Conservation (phyloP, 1,139 yeast species). For the Hyphopichia wangnamkhiaoensis region DNA sequence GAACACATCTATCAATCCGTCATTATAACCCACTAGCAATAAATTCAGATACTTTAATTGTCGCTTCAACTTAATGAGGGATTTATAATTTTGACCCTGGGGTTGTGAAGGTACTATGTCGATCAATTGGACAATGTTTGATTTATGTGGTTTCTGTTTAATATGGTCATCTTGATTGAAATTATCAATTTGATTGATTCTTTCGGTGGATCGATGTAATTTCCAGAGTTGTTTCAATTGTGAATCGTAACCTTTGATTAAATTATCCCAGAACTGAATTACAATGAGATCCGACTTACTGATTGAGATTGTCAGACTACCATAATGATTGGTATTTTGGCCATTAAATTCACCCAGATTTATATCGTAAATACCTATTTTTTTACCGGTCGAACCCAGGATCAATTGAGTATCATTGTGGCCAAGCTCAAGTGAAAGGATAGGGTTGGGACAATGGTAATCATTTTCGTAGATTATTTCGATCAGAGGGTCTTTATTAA, state of each 20-base stretch:
- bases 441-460: conserved; percentile 52
- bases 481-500: conserved; percentile 23
- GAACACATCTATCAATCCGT: conserved; percentile 32
- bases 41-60: conserved; percentile 12
- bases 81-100: conserved; percentile 17
- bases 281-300: conserved; percentile 11
- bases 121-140: neutral
- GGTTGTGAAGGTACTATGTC: too few species aligned
- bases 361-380: conserved; percentile 27
- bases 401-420: conserved; percentile 19
- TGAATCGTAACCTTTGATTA: conserved; percentile 23
- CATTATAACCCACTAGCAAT: conserved; percentile 39
- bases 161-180: too few species aligned
- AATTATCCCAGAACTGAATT: conserved; percentile 46
- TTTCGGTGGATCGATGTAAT: conserved; percentile 1
- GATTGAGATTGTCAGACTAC: conserved; percentile 20
- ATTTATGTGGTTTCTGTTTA: too few species aligned
- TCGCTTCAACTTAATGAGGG: conserved; percentile 14
- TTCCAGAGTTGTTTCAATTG: conserved; percentile 8
- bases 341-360: too few species aligned
- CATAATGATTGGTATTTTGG: conserved; percentile 20
- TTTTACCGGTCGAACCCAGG: conserved; percentile 46
- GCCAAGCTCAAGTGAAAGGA: conserved; percentile 36
- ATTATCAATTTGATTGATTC: conserved; percentile 3
- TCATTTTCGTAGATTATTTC: conserved; percentile 22